Evolutionary conservation across 1,284 basidiomycete species (phyloP).

Genomic region (Cerioporus squamosus): DNA sequence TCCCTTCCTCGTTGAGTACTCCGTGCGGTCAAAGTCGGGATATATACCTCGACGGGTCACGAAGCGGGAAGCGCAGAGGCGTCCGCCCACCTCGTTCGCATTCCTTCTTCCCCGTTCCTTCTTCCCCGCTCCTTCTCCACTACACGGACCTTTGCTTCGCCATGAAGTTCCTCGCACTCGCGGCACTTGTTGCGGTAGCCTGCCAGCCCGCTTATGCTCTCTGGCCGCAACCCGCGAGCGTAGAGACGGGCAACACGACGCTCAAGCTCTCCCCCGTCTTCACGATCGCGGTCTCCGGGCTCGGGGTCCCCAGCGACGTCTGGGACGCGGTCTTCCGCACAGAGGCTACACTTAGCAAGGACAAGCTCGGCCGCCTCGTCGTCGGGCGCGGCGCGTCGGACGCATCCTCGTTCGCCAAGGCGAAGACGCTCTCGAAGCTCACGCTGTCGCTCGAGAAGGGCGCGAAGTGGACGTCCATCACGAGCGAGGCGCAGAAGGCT

Average conservation of each 20-base stretch:
- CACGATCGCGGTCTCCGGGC: conserved; percentile 40
- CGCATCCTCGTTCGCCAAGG: conserved; percentile 34
- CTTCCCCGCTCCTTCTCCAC: background rate
- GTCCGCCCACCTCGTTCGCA: background rate
- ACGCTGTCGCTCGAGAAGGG: conserved; percentile 45
- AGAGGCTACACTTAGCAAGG: conserved; percentile 40
- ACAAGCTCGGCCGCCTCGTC: conserved; percentile 51
- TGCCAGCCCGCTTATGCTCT: conserved; percentile 38
- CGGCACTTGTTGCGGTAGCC: conserved; percentile 27
- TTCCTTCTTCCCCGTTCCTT: background rate
- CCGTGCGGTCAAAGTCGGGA: background rate
- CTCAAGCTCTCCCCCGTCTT: conserved; percentile 57
- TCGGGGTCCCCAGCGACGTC: conserved; percentile 49
- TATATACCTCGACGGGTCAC: background rate
- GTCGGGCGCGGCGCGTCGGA: conserved; percentile 54
- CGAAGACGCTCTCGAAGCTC: conserved; percentile 39
- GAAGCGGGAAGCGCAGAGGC: background rate
- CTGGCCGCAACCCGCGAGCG: conserved; percentile 66
- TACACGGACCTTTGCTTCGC: background rate
- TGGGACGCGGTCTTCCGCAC: conserved; percentile 47
- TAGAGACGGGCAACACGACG: conserved; percentile 52
- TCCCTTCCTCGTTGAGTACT: background rate
- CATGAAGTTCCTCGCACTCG: conserved; percentile 30
- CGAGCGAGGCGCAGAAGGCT: conserved; percentile 57
- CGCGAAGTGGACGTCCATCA: conserved; percentile 44